Evolutionary conservation across 202 grass and related monocot genomes (phyloP).

Genomic region (Panicum virgatum): DNA sequence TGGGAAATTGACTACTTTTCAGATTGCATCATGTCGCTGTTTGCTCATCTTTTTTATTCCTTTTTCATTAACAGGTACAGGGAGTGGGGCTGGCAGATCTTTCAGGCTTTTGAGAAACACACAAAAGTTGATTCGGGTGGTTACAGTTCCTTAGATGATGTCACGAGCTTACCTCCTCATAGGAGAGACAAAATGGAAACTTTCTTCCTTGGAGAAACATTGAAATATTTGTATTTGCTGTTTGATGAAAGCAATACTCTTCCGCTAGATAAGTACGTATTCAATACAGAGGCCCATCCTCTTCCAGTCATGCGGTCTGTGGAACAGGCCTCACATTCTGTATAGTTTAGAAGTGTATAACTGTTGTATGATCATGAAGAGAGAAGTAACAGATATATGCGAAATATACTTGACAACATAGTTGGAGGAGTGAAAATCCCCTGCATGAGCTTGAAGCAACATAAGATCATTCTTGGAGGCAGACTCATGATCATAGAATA

Average conservation of each 20-base stretch:
- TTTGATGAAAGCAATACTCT: slow-evolving; percentile 84
- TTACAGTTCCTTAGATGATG: slow-evolving; percentile 95
- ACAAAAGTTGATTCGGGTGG: slow-evolving; percentile 93
- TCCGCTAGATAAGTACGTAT: slow-evolving; percentile 82
- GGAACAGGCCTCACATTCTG: slow-evolving; percentile 37
- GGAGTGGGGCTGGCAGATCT: slow-evolving; percentile 98
- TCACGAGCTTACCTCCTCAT: slow-evolving; percentile 74
- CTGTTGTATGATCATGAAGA: slow-evolving; percentile 31
- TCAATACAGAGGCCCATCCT: slow-evolving; percentile 97
- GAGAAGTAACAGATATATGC: slow-evolving; percentile 26
- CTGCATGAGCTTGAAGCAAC: slow-evolving; percentile 14
- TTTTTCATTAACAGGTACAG: slow-evolving; percentile 67
- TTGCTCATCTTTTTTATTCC: slow-evolving; percentile 21
- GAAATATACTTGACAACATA: slow-evolving; percentile 30
- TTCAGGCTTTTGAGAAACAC: slow-evolving; percentile 90
- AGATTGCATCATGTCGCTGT: slow-evolving; percentile 3
- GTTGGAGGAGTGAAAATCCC: slow-evolving; percentile 21
- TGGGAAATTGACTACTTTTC: neutral
- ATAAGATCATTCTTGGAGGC: slow-evolving; percentile 23
- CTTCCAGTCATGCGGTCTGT: slow-evolving; percentile 64
- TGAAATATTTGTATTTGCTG: slow-evolving; percentile 97
- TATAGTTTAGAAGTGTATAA: slow-evolving; percentile 43
- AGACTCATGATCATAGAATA: slow-evolving; percentile 20
- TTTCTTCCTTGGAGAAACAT: slow-evolving; percentile 95
- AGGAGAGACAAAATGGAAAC: slow-evolving; percentile 95